Conservation (phyloP, 768 basidiomycete genomes). For the Boletus patriciae region DNA sequence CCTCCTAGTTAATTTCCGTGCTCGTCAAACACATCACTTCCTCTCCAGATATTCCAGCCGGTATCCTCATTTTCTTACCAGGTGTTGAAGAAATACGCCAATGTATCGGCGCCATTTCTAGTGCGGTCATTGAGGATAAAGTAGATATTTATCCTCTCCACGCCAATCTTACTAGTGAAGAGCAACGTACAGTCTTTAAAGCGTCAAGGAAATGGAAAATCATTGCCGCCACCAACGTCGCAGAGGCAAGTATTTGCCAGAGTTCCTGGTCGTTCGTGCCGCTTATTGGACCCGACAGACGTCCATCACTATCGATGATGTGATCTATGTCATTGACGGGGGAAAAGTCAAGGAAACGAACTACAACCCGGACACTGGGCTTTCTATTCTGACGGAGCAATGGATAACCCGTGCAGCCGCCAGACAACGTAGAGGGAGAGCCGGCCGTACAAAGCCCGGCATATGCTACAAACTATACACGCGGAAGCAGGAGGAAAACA, state of each 20-base stretch:
- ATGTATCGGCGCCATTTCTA: constrained; percentile 62
- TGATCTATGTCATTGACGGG: constrained; percentile 80
- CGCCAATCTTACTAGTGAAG: constrained; percentile 81
- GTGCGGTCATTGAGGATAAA: constrained; percentile 29
- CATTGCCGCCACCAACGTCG: constrained; percentile 88
- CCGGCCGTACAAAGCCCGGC: constrained; percentile 82
- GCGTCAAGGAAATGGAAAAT: constrained; percentile 71
- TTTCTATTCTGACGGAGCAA: constrained; percentile 75
- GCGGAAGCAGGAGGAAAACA: constrained; percentile 61
- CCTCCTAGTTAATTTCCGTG: constrained; percentile 59
- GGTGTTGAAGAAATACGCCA: constrained; percentile 87
- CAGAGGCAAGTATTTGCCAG: constrained; percentile 56
- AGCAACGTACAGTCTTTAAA: constrained; percentile 78
- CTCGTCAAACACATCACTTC: constrained; percentile 63
- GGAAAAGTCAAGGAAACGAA: constrained; percentile 86
- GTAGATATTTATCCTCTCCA: constrained; percentile 76
- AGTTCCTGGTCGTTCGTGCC: neutral
- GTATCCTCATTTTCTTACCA: constrained; percentile 86
- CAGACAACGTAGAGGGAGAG: constrained; percentile 83
- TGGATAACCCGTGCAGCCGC: constrained; percentile 81
- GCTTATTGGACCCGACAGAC: constrained; percentile 48
- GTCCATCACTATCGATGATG: constrained; percentile 88
- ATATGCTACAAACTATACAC: constrained; percentile 90
- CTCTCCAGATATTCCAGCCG: constrained; percentile 48
- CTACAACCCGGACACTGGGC: constrained; percentile 63